phyloP scores from a whole-genome alignment of 495 filamentous ascomycete genomes.

The Talaromyces trachyspermus region DNA sequence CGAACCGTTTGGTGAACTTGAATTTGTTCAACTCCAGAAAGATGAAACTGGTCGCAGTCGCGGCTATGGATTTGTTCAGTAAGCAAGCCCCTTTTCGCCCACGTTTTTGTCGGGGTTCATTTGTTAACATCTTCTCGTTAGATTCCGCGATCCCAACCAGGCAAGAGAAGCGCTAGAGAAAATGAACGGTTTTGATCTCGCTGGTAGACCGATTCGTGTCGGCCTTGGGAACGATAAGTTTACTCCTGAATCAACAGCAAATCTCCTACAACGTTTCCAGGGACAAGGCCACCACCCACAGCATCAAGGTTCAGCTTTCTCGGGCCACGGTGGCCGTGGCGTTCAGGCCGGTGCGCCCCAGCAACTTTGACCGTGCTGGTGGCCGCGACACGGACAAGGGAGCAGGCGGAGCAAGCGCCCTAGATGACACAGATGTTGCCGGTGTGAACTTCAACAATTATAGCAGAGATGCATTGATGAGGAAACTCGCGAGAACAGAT shows the following conservation, averaged over 20 bases:
- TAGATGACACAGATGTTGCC: conserved; percentile 96
- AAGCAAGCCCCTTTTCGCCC: conserved; percentile 33
- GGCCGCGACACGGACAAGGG: conserved; percentile 86
- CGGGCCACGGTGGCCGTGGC: conserved; percentile 82
- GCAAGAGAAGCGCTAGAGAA: conserved; percentile 93
- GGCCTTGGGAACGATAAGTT: conserved; percentile 99
- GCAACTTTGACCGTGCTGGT: conserved; percentile 86
- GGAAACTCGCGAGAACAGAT: conserved; percentile 94
- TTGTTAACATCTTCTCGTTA: conserved; percentile 35
- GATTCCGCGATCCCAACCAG: conserved; percentile 85
- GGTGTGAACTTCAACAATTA: conserved; percentile 99
- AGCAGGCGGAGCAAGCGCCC: conserved; percentile 82
- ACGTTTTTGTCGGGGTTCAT: neutral
- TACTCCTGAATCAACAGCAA: conserved; percentile 91
- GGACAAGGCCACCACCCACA: conserved; percentile 63
- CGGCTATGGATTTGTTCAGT: conserved; percentile 99
- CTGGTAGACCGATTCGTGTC: conserved; percentile 94
- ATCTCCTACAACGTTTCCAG: conserved; percentile 82
- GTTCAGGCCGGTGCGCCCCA: conserved; percentile 68
- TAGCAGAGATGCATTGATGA: conserved; percentile 94
- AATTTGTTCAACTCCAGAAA: conserved; percentile 95
- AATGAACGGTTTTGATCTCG: conserved; percentile 99
- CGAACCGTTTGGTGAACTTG: conserved; percentile 95
- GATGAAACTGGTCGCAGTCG: conserved; percentile 85
- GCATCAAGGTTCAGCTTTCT: conserved; percentile 93